These are phyloP conservation scores for Euphrasia arctica DNA, from an alignment of 305 asterid species.

Conservation along the genomic window DNA sequence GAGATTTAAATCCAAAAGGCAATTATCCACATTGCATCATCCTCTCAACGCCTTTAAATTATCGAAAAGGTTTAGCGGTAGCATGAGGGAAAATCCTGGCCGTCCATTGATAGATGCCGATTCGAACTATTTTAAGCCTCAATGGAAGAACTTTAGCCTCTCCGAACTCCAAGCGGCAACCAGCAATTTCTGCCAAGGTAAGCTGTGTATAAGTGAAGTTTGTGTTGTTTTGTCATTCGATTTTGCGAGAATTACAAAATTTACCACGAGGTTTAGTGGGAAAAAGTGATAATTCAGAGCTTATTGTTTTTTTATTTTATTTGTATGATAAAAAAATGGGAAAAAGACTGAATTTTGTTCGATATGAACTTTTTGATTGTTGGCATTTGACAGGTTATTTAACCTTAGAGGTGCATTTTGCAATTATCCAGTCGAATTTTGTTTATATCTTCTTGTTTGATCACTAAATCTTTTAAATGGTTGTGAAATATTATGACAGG, in stretches of 20 bases:
- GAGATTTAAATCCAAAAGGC: constrained; percentile 54
- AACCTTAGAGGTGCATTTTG: background rate
- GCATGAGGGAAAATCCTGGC: constrained; percentile 53
- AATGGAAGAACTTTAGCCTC: constrained; percentile 68
- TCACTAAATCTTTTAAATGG: background rate
- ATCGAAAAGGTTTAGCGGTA: constrained; percentile 55
- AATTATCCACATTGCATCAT: constrained; percentile 43
- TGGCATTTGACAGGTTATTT: no score
- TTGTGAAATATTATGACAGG: constrained; percentile 32
- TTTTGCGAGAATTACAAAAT: background rate
- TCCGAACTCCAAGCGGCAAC: constrained; percentile 83
- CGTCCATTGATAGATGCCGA: constrained; percentile 40
- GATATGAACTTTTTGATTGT: no score
- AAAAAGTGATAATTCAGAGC: background rate
- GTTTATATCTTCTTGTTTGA: background rate
- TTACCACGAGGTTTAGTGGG: background rate
- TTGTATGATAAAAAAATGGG: background rate
- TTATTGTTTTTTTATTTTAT: no score
- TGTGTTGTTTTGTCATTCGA: background rate
- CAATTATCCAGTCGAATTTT: background rate
- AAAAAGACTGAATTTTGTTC: background rate
- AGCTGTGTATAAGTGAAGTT: constrained; percentile 19
- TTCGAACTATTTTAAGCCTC: constrained; percentile 71
- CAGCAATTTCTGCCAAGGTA: constrained; percentile 68
- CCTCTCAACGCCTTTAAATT: constrained; percentile 33